Percentiles rank a stretch among this genome's conserved stretches.
These are phyloP conservation scores for Vanderwaltozyma yarrowii DNA, from an alignment of 805 yeast species.

Conservation along the genomic window DNA sequence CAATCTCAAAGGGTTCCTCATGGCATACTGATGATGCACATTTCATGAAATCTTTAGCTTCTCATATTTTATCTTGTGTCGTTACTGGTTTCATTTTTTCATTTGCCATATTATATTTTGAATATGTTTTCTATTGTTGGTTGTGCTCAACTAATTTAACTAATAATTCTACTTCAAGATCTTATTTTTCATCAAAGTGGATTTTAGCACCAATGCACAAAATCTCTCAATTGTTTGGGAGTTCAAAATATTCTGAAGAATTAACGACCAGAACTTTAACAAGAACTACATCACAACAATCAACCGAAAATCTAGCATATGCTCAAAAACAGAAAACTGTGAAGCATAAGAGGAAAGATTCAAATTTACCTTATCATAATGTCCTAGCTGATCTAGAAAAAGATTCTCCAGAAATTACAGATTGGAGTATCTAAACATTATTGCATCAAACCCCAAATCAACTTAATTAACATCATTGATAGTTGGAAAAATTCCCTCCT, in stretches of 20 bases:
- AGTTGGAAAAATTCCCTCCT: too few species aligned
- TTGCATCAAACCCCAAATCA: too few species aligned
- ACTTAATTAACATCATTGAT: too few species aligned
- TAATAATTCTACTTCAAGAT: conserved; percentile 1
- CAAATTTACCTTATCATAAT: conserved; percentile 17
- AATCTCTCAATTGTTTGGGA: background rate
- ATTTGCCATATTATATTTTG: conserved; percentile 34
- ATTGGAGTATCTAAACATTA: conserved; percentile 6
- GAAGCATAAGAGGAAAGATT: conserved; percentile 18
- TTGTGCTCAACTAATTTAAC: conserved; percentile 16
- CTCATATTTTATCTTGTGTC: conserved; percentile 65
- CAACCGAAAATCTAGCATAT: background rate
- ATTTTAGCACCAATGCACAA: conserved; percentile 1
- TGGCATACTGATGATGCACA: conserved; percentile 90
- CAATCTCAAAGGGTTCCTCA: conserved; percentile 72
- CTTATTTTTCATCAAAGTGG: background rate
- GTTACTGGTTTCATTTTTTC: conserved; percentile 59
- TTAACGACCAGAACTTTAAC: background rate
- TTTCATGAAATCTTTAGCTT: conserved; percentile 60
- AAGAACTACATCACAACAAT: background rate
- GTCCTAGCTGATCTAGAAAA: conserved; percentile 19
- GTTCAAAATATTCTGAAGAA: background rate
- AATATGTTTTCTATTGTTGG: conserved; percentile 38
- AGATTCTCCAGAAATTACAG: conserved; percentile 11
- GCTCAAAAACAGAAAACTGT: background rate